phyloP scores from a whole-genome alignment of 805 yeast species.

The Cyberlindnera bimundalis region DNA sequence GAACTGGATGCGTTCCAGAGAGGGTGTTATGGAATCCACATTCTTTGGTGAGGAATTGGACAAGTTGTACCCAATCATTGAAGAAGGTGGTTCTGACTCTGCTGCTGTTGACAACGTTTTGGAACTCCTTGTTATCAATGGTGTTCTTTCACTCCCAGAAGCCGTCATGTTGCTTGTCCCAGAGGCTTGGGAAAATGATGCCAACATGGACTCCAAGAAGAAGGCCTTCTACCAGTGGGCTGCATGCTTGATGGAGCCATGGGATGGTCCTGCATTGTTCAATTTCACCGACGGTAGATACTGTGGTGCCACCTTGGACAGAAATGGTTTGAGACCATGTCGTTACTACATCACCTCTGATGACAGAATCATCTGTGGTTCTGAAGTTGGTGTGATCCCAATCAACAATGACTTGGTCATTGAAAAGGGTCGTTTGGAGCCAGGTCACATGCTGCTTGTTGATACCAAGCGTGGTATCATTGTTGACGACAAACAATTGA shows the following conservation, averaged over 20 bases:
- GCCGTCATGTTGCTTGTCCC: constrained; percentile 97
- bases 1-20: constrained; percentile 99
- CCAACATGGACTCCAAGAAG: constrained; percentile 83
- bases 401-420: constrained; percentile 78
- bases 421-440: constrained; percentile 91
- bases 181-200: constrained; percentile 95
- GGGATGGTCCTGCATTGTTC: constrained; percentile 99
- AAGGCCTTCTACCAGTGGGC: constrained; percentile 99
- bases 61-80: constrained; percentile 88
- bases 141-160: constrained; percentile 89
- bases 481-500: constrained; percentile 90
- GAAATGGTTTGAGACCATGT: constrained; percentile 98
- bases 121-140: constrained; percentile 87
- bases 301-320: constrained; percentile 97
- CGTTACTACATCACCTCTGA: constrained; percentile 94
- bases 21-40: constrained; percentile 89
- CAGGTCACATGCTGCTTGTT: constrained; percentile 93
- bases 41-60: constrained; percentile 91
- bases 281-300: constrained; percentile 96
- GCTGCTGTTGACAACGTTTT: constrained; percentile 96
- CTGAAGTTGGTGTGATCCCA: constrained; percentile 96
- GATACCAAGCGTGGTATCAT: constrained; percentile 91
- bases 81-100: constrained; percentile 98
- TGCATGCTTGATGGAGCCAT: constrained; percentile 97
- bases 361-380: constrained; percentile 94